These are phyloP conservation scores for Colletotrichum graminicola DNA, from an alignment of 2,329 filamentous ascomycete species.

Conservation along the genomic window DNA sequence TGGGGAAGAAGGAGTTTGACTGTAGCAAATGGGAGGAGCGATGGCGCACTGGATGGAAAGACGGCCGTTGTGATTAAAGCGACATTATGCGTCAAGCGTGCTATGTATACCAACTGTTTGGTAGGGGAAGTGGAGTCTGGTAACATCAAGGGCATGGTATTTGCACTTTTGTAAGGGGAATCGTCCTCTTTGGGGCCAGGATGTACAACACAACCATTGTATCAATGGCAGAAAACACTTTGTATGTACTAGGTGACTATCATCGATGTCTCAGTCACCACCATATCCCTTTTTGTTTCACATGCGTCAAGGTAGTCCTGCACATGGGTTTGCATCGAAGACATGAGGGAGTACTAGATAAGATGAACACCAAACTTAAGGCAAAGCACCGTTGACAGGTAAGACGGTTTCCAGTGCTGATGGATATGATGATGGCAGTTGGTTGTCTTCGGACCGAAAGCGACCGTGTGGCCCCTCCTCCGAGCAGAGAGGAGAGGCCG, in stretches of 20 bases:
- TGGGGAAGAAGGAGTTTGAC: slow-evolving; percentile 93
- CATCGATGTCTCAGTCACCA: background rate
- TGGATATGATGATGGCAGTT: background rate
- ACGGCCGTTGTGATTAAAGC: slow-evolving; percentile 71
- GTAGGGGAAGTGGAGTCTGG: background rate
- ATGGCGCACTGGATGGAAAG: slow-evolving; percentile 91
- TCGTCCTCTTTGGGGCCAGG: background rate
- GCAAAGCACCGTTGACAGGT: background rate
- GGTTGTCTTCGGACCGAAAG: background rate
- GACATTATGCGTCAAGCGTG: background rate
- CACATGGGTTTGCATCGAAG: background rate
- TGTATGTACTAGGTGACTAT: background rate
- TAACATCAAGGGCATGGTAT: background rate
- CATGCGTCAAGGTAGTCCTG: background rate
- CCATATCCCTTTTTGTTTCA: background rate
- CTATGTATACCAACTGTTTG: background rate
- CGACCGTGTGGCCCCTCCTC: background rate
- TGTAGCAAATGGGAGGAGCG: slow-evolving; percentile 92
- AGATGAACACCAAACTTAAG: background rate
- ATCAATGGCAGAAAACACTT: background rate
- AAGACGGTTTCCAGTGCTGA: background rate
- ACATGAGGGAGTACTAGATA: background rate
- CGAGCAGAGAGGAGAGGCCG: background rate
- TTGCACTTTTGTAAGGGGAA: background rate
- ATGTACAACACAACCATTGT: background rate